Evolutionary conservation across 2,329 filamentous ascomycete species (phyloP), one percentile per base, ranked within the genome.

Genomic region (Chaetomium olivaceum): DNA sequence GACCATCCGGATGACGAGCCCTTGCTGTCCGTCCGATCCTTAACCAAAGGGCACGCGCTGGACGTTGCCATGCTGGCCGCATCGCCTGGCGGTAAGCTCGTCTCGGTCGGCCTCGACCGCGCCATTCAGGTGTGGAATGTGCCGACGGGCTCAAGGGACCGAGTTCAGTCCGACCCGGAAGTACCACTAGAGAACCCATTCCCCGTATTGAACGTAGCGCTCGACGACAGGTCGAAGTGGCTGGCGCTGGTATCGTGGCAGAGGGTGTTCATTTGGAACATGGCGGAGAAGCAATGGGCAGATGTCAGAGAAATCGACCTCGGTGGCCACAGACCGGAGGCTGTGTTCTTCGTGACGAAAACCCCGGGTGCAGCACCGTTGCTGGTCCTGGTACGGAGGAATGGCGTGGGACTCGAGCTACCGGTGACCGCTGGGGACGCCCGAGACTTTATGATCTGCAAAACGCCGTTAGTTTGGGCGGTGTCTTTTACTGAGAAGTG

Each of bases 51-150:
- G 0, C 91, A 94, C 73, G 77, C 80, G 7, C 81, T 94, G 14
- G 91, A 94, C 72, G 82, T 94, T 48, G 85, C 86, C 14, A 83
- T 88, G 73, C 77, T 94, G 66, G 77, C 82, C 5, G 82, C 88
- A 19, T 90, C 86, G 7, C 79, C 83, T 1, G 84, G 85, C 60
- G 90, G 90, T 0, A 82, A 89, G 61, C 77, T 93, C 25, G 85
- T 89, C 5, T 91, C 90, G 1, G 83, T 91, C 46, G 89, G 88
- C 0, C 79, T 94, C 1, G 91, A 94, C 72, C 83, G 90, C 57
- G 80, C 82, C 12, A 87, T 92, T 16, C 83, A 86, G 19, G 79
- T 91, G 1, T 91, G 89, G 88, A 81, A 89, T 72, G 75, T 87
- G 21, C 82, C 81, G n/a, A 77, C 77, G 6, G 78, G 78, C 2